Conservation (phyloP, 257 asterid species). For the Solanum etuberosum region DNA sequence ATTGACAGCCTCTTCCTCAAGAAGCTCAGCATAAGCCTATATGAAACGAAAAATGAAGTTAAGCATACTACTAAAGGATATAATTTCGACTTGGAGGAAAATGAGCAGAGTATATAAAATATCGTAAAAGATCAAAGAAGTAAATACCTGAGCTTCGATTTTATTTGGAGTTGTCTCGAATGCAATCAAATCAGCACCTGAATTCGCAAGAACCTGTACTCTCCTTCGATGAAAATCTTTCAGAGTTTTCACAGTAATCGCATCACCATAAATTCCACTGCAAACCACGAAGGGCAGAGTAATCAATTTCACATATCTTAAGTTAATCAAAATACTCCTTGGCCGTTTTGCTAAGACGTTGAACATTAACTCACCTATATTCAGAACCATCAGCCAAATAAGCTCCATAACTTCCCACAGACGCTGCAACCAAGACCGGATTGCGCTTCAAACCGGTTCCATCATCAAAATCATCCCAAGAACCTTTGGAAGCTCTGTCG, state of each 20-base stretch:
- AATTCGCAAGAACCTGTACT: constrained; percentile 64
- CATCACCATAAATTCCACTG: constrained; percentile 69
- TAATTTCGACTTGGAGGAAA: neutral
- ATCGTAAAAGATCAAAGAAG: neutral
- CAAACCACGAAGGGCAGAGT: neutral
- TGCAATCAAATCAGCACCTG: constrained; percentile 75
- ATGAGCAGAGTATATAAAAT: neutral
- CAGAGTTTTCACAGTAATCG: constrained; percentile 29
- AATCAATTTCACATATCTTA: neutral
- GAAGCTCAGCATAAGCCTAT: constrained; percentile 71
- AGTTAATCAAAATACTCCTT: neutral
- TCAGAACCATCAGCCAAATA: constrained; percentile 84
- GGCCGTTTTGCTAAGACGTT: neutral
- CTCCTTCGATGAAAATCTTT: constrained; percentile 82
- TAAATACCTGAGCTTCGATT: constrained; percentile 58
- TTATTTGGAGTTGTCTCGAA: constrained; percentile 87
- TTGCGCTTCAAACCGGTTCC: constrained; percentile 1
- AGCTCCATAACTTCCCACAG: constrained; percentile 88
- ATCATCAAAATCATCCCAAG: constrained; percentile 24
- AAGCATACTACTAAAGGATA: neutral
- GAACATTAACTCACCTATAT: constrained; percentile 34
- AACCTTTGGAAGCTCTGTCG: constrained; percentile 39
- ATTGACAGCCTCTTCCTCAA: constrained; percentile 39
- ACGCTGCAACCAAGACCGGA: constrained; percentile 69
- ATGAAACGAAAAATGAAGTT: neutral